A percentile compares a stretch with the other conserved stretches of the same genome.
These are phyloP conservation scores for Aspergillus conjunctus DNA, from an alignment of 495 filamentous ascomycete genomes.

Conservation along the genomic window DNA sequence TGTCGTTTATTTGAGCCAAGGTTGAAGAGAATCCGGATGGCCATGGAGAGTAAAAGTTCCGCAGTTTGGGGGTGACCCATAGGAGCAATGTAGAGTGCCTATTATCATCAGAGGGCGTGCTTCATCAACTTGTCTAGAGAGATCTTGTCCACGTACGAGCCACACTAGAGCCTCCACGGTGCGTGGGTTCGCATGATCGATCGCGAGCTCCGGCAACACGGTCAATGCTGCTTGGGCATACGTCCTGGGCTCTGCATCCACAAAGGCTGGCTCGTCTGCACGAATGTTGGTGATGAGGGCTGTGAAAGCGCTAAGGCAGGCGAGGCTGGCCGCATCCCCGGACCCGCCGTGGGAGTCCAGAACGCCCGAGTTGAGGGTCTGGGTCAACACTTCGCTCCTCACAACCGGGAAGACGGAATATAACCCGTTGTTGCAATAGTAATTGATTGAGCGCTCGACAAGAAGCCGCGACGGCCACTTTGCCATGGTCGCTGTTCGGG, in stretches of 20 bases:
- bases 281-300: conserved; percentile 31
- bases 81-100: conserved; percentile 30
- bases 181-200: conserved; percentile 26
- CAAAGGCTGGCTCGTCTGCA: conserved; percentile 28
- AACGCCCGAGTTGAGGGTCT: conserved; percentile 14
- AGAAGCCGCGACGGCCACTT: conserved; percentile 25
- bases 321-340: conserved; percentile 21
- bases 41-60: conserved; percentile 28
- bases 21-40: conserved; percentile 27
- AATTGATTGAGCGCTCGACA: conserved; percentile 25
- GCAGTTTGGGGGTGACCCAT: conserved; percentile 27
- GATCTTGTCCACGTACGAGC: conserved; percentile 25
- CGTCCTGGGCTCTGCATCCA: conserved; percentile 25
- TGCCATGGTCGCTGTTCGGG: not conserved
- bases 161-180: conserved; percentile 30
- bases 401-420: conserved; percentile 35
- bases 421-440: conserved; percentile 25
- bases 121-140: not conserved
- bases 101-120: not conserved
- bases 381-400: conserved; percentile 17
- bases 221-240: conserved; percentile 28
- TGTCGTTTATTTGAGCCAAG: conserved; percentile 12
- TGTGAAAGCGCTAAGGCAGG: conserved; percentile 31
- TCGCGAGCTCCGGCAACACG: conserved; percentile 25
- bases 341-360: not conserved